Base-by-base conservation (phyloP, 768 basidiomycete genomes). In the Neoboletus magnificus region DNA sequence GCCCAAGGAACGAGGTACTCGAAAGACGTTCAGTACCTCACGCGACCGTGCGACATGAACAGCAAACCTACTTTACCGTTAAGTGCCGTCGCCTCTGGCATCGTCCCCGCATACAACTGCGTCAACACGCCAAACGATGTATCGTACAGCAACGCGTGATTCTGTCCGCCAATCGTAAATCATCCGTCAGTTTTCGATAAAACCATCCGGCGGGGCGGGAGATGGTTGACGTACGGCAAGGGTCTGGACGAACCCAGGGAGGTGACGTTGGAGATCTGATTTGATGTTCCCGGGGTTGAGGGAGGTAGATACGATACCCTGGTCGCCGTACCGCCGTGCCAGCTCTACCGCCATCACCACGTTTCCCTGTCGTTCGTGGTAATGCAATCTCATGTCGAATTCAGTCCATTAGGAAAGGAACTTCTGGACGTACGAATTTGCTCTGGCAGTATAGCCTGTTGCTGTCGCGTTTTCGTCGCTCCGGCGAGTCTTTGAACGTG, bases 1-100 rank as follows among this genome's bases (percentile, higher is more conserved):
- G 75, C 78, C 78, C 78, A 80, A 0, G 81, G 79, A 20, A 76
- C 64, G 25, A 81, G 71, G 54, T 74, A 81, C 77, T 80, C 36
- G 29, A 48, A 37, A 37, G 51, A 41, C 10, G 35, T 18, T 56
- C 44, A 66, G 40, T 29, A 27, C 35, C 13, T 5, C 33, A 20
- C 1, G 7, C 3, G 10, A 2, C 20, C 20, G 20, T 23, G 16
- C 20, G 3, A 53, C n/a, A 40, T 0, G 18, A 10, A 32, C 15
- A 18, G 37, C 0, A 30, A 40, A 52, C 64, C n/a, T 27, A 80
- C 79, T 66, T 77, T 67, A 4, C 82, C 81, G 48, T 76, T 74
- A 1, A 73, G 57, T 5, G 63, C 66, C 4, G 54, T 69, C 8
- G 67, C 73, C 47, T 78, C 74, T 1, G 74, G 71, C 52, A 77